Conservation (phyloP, 768 basidiomycete species). For the Tulasnella sp. region DNA sequence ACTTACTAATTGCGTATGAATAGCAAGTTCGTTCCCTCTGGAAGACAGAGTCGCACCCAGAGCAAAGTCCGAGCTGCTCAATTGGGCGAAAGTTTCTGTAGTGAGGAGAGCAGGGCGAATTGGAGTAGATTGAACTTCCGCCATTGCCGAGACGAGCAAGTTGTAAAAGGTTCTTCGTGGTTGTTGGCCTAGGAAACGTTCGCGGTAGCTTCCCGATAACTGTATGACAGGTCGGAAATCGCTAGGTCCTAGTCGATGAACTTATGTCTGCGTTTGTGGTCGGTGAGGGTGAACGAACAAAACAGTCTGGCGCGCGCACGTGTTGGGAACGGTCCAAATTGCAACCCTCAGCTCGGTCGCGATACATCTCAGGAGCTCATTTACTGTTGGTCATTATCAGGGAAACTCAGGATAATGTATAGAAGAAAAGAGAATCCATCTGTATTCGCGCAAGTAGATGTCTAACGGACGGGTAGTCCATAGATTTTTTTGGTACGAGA, state of each 20-base stretch:
- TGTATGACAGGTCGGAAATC: no score
- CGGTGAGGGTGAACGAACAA: background rate
- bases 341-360: background rate
- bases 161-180: no score
- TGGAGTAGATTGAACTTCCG: background rate
- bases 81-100: background rate
- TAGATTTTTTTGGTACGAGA: background rate
- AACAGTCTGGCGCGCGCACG: background rate
- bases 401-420: background rate
- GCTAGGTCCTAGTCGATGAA: no score
- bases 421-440: background rate
- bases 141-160: background rate
- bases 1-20: conserved; percentile 4
- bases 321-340: background rate
- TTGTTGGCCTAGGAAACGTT: no score
- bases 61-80: conserved; percentile 6
- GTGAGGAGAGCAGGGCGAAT: conserved; percentile 1
- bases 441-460: background rate
- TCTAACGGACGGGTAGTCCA: background rate
- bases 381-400: background rate
- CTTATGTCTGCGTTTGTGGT: no score
- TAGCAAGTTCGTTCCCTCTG: conserved; percentile 7
- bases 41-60: conserved; percentile 3
- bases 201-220: no score
- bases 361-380: no score